Base-by-base conservation (phyloP, 495 filamentous ascomycete species). In the Staphylotrichum tortipilum region DNA sequence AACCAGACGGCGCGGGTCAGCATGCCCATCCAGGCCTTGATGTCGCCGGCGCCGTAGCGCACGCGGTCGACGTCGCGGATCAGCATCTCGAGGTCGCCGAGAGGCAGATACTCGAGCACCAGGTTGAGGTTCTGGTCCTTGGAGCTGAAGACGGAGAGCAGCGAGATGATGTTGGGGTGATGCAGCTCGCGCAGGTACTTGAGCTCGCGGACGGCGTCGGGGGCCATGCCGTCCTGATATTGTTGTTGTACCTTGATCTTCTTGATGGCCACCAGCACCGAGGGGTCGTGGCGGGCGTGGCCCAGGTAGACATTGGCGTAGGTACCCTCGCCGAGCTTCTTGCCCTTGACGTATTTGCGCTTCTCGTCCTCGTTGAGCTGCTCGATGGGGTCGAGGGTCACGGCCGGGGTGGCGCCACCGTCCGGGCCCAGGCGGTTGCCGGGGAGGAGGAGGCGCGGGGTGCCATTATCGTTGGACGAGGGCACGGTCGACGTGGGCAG, bases 21-120 rank as follows among this genome's bases (percentile, higher is more conserved):
- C 94, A 96, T 96, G 29, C 84, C 88, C 84, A 95, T 94, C 94
- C 94, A 99, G 21, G 90, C 85, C 62, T 99, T 99, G 60, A 99
- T 84, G 64, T 99, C 91, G 10, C 86, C 86, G 19, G 79, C 65
- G 55, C 73, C 71, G 57, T 76, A 76, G 31, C 79, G 75, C 35
- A 95, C 82, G 22, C 68, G 65, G 38, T 87, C 78, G 17, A 72
- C 78, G 63, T 96, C 88, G 58, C 83, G 85, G 62, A 96, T 95
- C 34, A 99, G 79, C 78, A 85, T 84, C 64, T 97, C 90, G 15
- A 99, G 77, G 69, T 97, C 90, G 40, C 92, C 92, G 2, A 81
- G 73, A 2, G 92, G 92, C 2, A 97, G 78, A 61, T 84, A 95
- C 67, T 99, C 94, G 44, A 99, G 76, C 14, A 97, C 94, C 0